These are phyloP conservation scores for Nigrospora oryzae DNA, from an alignment of 2,329 filamentous ascomycete species.

Conservation along the genomic window DNA sequence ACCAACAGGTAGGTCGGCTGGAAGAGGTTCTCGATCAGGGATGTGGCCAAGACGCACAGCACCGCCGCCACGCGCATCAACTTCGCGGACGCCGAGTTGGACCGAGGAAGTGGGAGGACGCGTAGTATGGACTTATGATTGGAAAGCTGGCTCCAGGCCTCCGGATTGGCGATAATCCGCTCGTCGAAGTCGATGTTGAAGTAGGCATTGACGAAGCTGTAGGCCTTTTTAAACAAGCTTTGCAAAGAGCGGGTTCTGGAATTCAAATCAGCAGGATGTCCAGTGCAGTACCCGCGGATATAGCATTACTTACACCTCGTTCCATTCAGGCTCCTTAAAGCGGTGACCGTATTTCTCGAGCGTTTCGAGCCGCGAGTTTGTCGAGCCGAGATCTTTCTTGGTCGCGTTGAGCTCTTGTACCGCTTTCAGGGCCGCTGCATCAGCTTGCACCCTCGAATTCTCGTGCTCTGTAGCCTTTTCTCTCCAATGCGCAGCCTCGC, in stretches of 20 bases:
- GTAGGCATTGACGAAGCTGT: no score
- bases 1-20: constrained; percentile 24
- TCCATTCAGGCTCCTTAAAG: no score
- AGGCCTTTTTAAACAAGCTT: background rate
- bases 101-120: constrained; percentile 20
- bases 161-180: background rate
- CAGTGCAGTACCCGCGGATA: background rate
- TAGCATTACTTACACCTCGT: background rate
- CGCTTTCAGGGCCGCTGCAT: no score
- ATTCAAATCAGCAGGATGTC: background rate
- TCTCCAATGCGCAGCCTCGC: background rate
- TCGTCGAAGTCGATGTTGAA: no score
- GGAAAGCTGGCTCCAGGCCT: background rate
- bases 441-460: background rate
- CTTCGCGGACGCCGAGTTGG: constrained; percentile 24
- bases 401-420: no score
- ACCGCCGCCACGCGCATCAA: constrained; percentile 26
- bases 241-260: background rate
- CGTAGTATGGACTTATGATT: background rate
- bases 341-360: no score
- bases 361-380: no score
- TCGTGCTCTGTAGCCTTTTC: background rate
- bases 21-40: constrained; percentile 23
- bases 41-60: constrained; percentile 21
- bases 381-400: no score